These are phyloP conservation scores for Stephania japonica DNA, from an alignment of 164 flowering plant genomes.

Conservation along the genomic window DNA sequence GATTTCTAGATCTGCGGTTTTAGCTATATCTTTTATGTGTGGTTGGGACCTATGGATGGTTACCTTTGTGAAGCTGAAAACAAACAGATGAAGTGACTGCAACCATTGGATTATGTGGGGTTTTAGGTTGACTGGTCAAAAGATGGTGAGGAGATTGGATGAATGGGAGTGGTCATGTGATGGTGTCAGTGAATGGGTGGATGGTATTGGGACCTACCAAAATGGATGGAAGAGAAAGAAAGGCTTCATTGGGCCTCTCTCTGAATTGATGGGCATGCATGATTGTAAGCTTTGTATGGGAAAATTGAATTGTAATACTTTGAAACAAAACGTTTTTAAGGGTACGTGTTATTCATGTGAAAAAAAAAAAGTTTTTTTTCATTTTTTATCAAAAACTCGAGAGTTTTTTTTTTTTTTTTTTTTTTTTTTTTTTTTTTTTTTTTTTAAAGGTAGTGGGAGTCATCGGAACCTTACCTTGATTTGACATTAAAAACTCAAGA, in stretches of 20 bases:
- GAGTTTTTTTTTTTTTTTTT: too few relatives aligned
- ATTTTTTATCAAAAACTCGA: too few relatives aligned
- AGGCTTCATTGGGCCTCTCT: not conserved
- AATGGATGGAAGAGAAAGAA: not conserved
- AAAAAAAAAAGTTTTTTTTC: too few relatives aligned
- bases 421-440: too few relatives aligned
- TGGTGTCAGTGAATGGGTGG: not conserved
- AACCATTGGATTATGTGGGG: not conserved
- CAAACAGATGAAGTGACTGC: not conserved
- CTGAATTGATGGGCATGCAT: not conserved
- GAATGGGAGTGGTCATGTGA: not conserved
- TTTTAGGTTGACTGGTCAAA: constrained; percentile 3
- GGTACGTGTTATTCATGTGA: too few relatives aligned
- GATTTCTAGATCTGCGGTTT: not conserved
- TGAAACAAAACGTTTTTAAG: too few relatives aligned
- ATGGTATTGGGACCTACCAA: constrained; percentile 1
- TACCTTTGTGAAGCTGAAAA: not conserved
- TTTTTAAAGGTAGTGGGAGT: too few relatives aligned
- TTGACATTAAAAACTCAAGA: too few relatives aligned
- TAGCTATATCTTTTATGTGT: not conserved
- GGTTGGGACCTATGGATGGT: not conserved
- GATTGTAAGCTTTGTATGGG: not conserved
- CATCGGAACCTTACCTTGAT: too few relatives aligned
- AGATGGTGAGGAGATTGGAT: not conserved
- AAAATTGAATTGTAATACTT: too few relatives aligned